Evolutionary conservation across 495 filamentous ascomycete genomes (phyloP), one percentile per base, ranked within the genome.

Genomic region (Coniosporium apollinis): DNA sequence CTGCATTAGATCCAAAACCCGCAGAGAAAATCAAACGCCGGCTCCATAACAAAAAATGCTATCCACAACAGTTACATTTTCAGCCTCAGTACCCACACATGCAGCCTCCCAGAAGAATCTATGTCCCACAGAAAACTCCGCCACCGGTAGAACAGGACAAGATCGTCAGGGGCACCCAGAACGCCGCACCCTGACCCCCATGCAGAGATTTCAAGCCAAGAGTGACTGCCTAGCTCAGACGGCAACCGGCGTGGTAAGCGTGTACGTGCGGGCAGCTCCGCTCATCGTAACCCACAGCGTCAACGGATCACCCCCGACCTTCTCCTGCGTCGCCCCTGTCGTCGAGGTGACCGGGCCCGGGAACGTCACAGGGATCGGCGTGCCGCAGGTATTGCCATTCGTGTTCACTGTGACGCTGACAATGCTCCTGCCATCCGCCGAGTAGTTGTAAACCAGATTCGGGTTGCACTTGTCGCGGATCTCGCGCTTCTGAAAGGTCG

Each of bases 241-340:
- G 15, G 30, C 30, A 44, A 72, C 58, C 6, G 67, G 56, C 10
- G 55, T 59, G 3, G 56, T 51, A 7, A 76, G 57, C 22, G 53
- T 63, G 43, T 72, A 66, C 0, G 59, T 64, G 2, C 67, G 60
- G 0, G 70, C 55, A 0, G 62, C 58, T 20, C 71, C 72, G 18
- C 61, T 52, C 33, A 76, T 52, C 24, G 56, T 50, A 10, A 64
- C 65, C 72, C 68, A 77, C 22, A 74, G 61, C 3, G 72, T 76
- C 25, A 66, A 46, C 10, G 72, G 70, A 45, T 77, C 72, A 22
- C 37, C 59, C 4, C 72, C 72, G 4, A 74, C 34, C 53, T 73
- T 54, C 48, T 77, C 72, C 17, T 59, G 62, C 2, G 55, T 59
- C 31, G 57, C 62, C 22, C 64, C 60, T 5, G 46, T 47, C 20